Percentiles rank a stretch among this genome's conserved stretches.
Conservation (phyloP, 2,329 filamentous ascomycete species). For the Sarocladiaceae sp. region DNA sequence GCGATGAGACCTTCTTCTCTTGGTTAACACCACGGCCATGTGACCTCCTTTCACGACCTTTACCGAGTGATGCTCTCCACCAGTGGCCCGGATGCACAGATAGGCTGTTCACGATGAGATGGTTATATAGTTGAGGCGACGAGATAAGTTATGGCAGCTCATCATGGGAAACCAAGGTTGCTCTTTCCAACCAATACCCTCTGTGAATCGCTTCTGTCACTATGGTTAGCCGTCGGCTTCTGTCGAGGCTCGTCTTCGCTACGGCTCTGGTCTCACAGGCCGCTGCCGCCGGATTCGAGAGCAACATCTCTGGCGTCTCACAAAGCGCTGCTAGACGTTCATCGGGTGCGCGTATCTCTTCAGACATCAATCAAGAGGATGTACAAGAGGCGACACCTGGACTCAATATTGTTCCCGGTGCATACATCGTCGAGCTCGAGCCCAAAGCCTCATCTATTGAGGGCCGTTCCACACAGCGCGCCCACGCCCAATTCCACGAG, state of each 20-base stretch:
- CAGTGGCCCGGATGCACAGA: background rate
- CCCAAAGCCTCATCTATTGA: slow-evolving; percentile 1
- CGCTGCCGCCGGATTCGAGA: background rate
- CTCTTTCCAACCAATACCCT: background rate
- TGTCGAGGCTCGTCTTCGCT: background rate
- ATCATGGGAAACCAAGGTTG: background rate
- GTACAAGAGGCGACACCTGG: background rate
- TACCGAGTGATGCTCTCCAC: too few species aligned
- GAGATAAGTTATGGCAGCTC: background rate
- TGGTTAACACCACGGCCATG: background rate
- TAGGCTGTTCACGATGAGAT: background rate
- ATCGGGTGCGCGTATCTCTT: background rate
- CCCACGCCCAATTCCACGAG: slow-evolving; percentile 10
- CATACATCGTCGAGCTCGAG: slow-evolving; percentile 12
- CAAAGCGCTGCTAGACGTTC: background rate
- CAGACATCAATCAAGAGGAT: background rate
- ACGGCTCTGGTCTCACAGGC: background rate
- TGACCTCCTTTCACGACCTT: too few species aligned
- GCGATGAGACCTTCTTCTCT: slow-evolving; percentile 7
- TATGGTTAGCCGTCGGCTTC: slow-evolving; percentile 1
- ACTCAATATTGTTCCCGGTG: background rate
- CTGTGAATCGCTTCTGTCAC: background rate
- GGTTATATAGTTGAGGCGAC: background rate
- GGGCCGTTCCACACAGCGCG: slow-evolving; percentile 4
- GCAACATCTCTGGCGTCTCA: background rate